These are phyloP conservation scores for Lantana camara DNA, from an alignment of 257 asterid genomes.

Conservation along the genomic window DNA sequence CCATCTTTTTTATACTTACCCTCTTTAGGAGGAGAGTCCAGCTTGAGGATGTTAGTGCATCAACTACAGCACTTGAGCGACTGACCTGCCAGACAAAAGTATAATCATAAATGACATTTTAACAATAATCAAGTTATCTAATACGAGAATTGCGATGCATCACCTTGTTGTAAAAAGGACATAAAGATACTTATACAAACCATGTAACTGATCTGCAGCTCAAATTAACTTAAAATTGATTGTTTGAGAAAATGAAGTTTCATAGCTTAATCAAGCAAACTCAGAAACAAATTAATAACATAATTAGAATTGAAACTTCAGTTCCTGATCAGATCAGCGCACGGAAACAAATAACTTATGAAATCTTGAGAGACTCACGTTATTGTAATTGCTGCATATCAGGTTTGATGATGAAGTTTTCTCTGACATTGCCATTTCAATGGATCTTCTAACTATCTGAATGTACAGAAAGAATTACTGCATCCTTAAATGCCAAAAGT, in stretches of 20 bases:
- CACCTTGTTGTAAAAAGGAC: not conserved
- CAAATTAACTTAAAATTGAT: constrained; percentile 1
- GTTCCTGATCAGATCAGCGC: not conserved
- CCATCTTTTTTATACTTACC: constrained; percentile 44
- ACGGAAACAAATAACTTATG: not conserved
- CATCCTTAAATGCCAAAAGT: not conserved
- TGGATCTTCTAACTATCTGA: constrained; percentile 71
- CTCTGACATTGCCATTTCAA: constrained; percentile 53
- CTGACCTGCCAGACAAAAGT: constrained; percentile 39
- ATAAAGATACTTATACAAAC: not conserved
- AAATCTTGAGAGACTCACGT: constrained; percentile 41
- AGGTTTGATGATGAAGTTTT: constrained; percentile 51
- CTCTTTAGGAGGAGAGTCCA: constrained; percentile 69
- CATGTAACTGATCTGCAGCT: constrained; percentile 16
- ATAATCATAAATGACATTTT: constrained; percentile 19
- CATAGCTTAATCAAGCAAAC: not conserved
- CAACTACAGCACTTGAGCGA: constrained; percentile 52
- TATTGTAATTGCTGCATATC: constrained; percentile 56
- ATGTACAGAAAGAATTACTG: constrained; percentile 15
- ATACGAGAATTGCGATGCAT: not conserved
- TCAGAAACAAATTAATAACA: not conserved
- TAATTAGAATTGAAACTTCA: not conserved
- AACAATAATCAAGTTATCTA: not conserved
- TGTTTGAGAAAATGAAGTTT: constrained; percentile 4
- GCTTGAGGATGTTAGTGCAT: constrained; percentile 55